Evolutionary conservation across 2,329 filamentous ascomycete species (phyloP).

Genomic region (Aureobasidium namibiae): DNA sequence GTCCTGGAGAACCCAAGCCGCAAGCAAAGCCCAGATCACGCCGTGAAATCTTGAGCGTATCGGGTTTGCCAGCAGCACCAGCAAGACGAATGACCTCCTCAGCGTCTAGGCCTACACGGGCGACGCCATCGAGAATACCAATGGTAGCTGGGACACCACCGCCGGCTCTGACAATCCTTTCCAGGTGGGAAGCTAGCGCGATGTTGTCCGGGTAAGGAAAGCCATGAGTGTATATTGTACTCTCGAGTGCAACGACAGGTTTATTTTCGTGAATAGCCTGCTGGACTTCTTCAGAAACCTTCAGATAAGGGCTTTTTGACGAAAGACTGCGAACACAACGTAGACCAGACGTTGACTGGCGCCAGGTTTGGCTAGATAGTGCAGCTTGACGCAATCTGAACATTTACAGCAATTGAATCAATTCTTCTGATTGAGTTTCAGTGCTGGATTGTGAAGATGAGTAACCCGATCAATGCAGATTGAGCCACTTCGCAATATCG

Average conservation of each 20-base stretch:
- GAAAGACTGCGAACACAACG: neutral
- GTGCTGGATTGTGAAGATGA: neutral
- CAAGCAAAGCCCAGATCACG: slow-evolving; percentile 77
- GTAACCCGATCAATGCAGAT: neutral
- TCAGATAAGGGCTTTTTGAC: slow-evolving; percentile 43
- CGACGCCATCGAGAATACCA: slow-evolving; percentile 75
- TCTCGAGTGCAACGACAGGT: slow-evolving; percentile 87
- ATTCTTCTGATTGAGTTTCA: neutral
- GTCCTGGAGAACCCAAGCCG: slow-evolving; percentile 61
- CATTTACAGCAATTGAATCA: slow-evolving; percentile 3
- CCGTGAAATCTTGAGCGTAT: slow-evolving; percentile 74
- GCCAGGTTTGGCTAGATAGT: neutral
- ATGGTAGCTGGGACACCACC: slow-evolving; percentile 87
- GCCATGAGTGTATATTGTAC: slow-evolving; percentile 92
- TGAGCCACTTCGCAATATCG: neutral
- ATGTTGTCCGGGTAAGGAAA: slow-evolving; percentile 66
- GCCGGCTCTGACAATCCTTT: slow-evolving; percentile 69
- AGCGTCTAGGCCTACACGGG: slow-evolving; percentile 66
- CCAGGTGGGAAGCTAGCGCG: slow-evolving; percentile 69
- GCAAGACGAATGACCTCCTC: slow-evolving; percentile 69
- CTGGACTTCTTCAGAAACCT: slow-evolving; percentile 72
- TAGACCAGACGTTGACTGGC: neutral
- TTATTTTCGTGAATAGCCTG: slow-evolving; percentile 65
- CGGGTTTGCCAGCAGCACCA: slow-evolving; percentile 43
- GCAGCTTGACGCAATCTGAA: neutral